Base-by-base conservation (phyloP, 177 flowering plant species). In the Tripterygium wilfordii region DNA sequence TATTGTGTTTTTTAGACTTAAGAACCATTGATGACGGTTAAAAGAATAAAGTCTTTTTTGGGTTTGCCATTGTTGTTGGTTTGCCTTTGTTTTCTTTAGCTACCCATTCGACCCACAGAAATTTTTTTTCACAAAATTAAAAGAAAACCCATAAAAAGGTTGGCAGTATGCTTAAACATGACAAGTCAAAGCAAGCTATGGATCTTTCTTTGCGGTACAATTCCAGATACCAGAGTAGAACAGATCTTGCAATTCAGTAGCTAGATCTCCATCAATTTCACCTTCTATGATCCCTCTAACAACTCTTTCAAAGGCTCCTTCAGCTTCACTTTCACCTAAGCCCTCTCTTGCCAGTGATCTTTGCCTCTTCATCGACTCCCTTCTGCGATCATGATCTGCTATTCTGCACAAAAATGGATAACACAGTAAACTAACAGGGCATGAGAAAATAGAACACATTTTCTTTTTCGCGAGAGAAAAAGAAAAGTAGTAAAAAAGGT, bases 381-480 rank as follows among this genome's bases (percentile, higher is more conserved):
- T 71, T 62, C 74, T 68, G 36, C 53, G 61, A 40, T 75, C 77
- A 64, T 75, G 80, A 71, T 75, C 80, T 28, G 63, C 77, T 45
- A 71, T 71, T 56, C 77, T 75, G 60, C 52, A 46, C 17, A 32
- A 32, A 32, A 38, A 38, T 2, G 4, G 8, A 13, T 23, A 17
- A 38, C 18, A 38, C 18, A 16, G 4, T 15, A 4, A 16, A 38
- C 3, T n/a, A 37, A 27, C n/a, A 1, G 12, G 13, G 24, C 19
- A 24, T 21, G 39, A 1, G 23, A 15, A 29, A 14, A 26, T 18
- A 39, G n/a, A n/a, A n/a, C n/a, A n/a, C n/a, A n/a, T n/a, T n/a
- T n/a, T n/a, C n/a, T n/a, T n/a, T n/a, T n/a, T n/a, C 24, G 14
- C 5, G 35, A 23, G 29, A 35, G n/a, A 22, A 0, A 19, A 31